These are phyloP conservation scores for Besnoitia besnoiti DNA, from an alignment of 169 alveolate genomes.

Conservation along the genomic window DNA sequence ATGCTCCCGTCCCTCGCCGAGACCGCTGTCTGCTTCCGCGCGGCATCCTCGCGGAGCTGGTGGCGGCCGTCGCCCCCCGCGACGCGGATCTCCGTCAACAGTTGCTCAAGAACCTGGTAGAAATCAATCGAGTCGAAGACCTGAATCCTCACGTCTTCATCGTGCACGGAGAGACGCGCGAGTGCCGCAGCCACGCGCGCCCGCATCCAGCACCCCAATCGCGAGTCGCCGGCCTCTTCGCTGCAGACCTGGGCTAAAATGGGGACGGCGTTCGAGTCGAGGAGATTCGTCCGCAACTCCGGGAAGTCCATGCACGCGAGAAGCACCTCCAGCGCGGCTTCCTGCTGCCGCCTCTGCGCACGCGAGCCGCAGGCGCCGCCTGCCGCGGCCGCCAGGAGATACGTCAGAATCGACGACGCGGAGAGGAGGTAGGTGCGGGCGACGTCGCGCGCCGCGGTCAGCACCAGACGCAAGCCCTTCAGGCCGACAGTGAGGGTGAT, in stretches of 20 bases:
- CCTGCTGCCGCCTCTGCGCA: constrained; percentile 59
- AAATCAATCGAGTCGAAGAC: constrained; percentile 45
- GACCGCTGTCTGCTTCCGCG: not conserved
- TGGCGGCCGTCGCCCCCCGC: not conserved
- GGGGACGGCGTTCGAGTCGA: constrained; percentile 33
- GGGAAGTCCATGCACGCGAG: constrained; percentile 46
- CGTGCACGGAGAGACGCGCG: constrained; percentile 52
- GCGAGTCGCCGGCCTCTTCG: not conserved
- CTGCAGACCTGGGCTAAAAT: constrained; percentile 2
- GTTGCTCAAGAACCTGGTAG: constrained; percentile 20
- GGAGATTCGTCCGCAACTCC: constrained; percentile 45
- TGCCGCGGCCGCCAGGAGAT: constrained; percentile 51
- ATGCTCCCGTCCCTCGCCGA: not conserved
- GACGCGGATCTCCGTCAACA: not conserved
- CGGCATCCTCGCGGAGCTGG: too few relatives aligned
- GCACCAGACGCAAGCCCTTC: constrained; percentile 34
- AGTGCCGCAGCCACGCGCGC: constrained; percentile 50
- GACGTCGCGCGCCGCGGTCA: constrained; percentile 48
- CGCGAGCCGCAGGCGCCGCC: constrained; percentile 26
- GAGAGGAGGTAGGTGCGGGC: constrained; percentile 19
- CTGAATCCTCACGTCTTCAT: constrained; percentile 16
- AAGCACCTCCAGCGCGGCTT: constrained; percentile 34
- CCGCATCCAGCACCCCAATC: constrained; percentile 4
- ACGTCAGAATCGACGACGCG: constrained; percentile 15
- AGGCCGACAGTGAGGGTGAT: constrained; percentile 28